These are phyloP conservation scores for Phlyctochytrium bullatum DNA, from an alignment of 192 early-diverging fungal species.

Conservation along the genomic window DNA sequence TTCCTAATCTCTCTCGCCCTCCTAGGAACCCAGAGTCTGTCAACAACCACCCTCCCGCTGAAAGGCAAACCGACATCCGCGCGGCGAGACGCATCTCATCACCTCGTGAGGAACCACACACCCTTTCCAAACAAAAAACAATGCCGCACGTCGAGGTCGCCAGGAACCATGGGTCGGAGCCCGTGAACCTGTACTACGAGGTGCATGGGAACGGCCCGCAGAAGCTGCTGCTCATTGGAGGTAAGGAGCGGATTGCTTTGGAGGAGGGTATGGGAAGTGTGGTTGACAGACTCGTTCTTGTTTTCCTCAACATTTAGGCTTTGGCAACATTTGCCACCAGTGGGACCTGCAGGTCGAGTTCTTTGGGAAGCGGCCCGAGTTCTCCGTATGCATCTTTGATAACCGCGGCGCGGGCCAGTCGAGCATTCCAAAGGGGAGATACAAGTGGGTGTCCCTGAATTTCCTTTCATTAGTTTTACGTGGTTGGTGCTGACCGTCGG, in stretches of 20 bases:
- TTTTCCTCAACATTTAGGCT: conserved; percentile 12
- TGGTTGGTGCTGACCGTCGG: neutral
- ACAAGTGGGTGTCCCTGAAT: conserved; percentile 10
- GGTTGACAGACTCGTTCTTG: neutral
- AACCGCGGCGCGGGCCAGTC: conserved; percentile 40
- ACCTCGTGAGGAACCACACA: no score
- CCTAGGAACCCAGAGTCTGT: no score
- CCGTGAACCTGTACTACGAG: conserved; percentile 30
- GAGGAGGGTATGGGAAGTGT: no score
- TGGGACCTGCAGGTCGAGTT: conserved; percentile 30
- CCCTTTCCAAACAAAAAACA: neutral
- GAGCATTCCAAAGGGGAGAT: conserved; percentile 22
- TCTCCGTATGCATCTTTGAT: conserved; percentile 37
- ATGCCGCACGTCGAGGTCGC: conserved; percentile 24
- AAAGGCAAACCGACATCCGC: no score
- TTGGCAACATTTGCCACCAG: conserved; percentile 34
- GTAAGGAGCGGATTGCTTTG: conserved; percentile 3
- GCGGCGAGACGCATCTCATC: no score
- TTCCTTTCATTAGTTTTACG: neutral
- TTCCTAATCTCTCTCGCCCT: no score
- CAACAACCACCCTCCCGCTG: no score
- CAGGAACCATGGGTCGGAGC: conserved; percentile 19
- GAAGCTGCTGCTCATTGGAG: conserved; percentile 24
- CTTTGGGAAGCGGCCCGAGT: conserved; percentile 19
- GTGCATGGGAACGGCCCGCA: conserved; percentile 26